Evolutionary conservation across 2,329 filamentous ascomycete genomes (phyloP).

Genomic region (Microascus cirrosus): DNA sequence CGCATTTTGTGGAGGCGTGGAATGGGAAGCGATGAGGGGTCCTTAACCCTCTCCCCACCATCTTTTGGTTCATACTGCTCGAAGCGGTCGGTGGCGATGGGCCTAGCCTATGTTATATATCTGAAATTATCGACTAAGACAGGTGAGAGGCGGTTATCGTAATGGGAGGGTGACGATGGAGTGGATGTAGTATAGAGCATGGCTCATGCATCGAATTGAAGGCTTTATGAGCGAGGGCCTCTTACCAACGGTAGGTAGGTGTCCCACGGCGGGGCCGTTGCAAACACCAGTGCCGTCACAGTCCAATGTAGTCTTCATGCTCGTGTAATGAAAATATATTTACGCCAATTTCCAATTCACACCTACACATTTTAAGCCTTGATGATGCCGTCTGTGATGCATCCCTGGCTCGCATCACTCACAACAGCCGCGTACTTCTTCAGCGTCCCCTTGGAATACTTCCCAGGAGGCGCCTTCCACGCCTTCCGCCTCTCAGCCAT

Average conservation of each 20-base stretch:
- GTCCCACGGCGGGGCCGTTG: neutral
- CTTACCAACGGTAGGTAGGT: neutral
- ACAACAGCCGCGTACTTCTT: constrained; percentile 57
- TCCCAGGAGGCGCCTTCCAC: constrained; percentile 52
- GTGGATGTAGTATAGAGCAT: neutral
- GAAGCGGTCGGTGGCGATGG: neutral
- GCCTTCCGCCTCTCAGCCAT: constrained; percentile 42
- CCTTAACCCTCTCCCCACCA: neutral
- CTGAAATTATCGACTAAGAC: neutral
- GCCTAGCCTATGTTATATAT: neutral
- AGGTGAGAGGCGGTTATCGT: neutral
- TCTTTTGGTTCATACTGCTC: neutral
- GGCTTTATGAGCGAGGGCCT: neutral
- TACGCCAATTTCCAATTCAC: constrained; percentile 3
- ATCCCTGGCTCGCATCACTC: constrained; percentile 47
- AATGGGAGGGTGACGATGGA: neutral
- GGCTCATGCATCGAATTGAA: neutral
- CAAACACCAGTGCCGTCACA: too few relatives aligned
- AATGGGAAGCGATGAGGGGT: constrained; percentile 21
- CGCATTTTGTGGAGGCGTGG: constrained; percentile 65
- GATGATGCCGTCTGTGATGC: constrained; percentile 38
- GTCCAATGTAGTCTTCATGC: neutral
- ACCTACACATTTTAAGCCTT: neutral
- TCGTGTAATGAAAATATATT: neutral
- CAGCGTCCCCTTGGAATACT: constrained; percentile 52